Evolutionary conservation across 129 eudicot species (phyloP), one percentile per base, ranked within the genome.

Genomic region (Chrysanthemum seticuspe): DNA sequence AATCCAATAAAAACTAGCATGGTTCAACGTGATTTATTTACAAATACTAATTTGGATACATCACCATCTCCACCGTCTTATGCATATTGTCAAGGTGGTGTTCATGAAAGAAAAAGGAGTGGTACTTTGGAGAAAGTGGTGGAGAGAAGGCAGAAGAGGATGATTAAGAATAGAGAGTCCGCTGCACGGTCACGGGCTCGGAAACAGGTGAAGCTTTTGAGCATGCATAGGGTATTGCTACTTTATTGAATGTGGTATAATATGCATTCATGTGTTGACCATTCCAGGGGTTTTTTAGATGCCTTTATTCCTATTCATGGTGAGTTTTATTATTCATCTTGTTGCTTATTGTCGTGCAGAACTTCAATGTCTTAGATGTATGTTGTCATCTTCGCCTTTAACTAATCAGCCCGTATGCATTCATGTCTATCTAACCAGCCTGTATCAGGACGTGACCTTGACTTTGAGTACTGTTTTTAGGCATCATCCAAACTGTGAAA

Each of bases 171-270:
- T 69, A 81, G 98, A 71, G 96, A 92, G 70, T 92, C 98, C 9
- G 96, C 98, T 82, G 95, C 98, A 25, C 82, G 98, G 80, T 92
- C 98, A 64, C 79, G 98, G 77, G 96, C 96, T 74, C 82, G 96
- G 48, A 92, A 92, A 71, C 98, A 92, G 98, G 98, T 89, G 72
- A 78, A 12, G 72, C 23, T 51, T 49, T 63, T 55, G n/a, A 74
- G 51, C 71, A 50, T 48, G 14, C 3, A 36, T 12, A 15, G 53
- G 54, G 36, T 56, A 13, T 15, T 52, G 27, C 63, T 13, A 18
- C 53, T 63, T 4, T 4, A 15, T 21, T 10, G 2, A 21, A 31
- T 10, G 47, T 34, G 58, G 53, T 7, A 12, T 23, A 40, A 18
- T 29, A 55, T 70, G 40, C 53, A 52, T 64, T 62, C 9, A 29